Percentiles rank a stretch among this genome's conserved stretches.
These are phyloP conservation scores for Phaeotremella skinneri DNA, from an alignment of 768 basidiomycete genomes.

Conservation along the genomic window DNA sequence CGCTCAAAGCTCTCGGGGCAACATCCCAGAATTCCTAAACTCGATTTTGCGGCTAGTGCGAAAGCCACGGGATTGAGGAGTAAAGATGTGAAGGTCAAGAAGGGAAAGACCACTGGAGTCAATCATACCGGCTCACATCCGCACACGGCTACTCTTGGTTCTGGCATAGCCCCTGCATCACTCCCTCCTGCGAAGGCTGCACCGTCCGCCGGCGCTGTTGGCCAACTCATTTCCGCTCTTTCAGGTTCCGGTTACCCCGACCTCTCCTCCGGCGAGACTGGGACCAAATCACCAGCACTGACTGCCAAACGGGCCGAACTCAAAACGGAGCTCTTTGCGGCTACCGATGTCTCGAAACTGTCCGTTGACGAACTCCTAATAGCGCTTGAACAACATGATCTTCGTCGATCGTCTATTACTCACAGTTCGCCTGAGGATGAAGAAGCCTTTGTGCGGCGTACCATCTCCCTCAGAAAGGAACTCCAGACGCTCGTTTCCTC, in stretches of 20 bases:
- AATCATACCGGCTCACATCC: neutral
- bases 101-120: slow-evolving; percentile 1
- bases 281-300: slow-evolving; percentile 43
- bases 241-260: neutral
- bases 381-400: slow-evolving; percentile 41
- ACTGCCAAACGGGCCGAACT: slow-evolving; percentile 40
- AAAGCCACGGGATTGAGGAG: slow-evolving; percentile 34
- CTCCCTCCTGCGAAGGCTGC: slow-evolving; percentile 10
- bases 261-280: slow-evolving; percentile 6
- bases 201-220: slow-evolving; percentile 6
- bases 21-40: slow-evolving; percentile 42
- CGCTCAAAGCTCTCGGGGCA: slow-evolving; percentile 42
- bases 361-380: slow-evolving; percentile 42
- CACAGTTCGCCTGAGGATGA: slow-evolving; percentile 37
- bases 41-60: slow-evolving; percentile 42
- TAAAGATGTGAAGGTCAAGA: slow-evolving; percentile 28
- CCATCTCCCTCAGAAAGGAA: slow-evolving; percentile 37
- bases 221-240: neutral
- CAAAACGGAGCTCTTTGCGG: slow-evolving; percentile 26
- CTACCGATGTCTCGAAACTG: slow-evolving; percentile 38
- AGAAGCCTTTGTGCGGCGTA: slow-evolving; percentile 40
- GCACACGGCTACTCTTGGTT: neutral
- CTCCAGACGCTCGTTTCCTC: slow-evolving; percentile 34
- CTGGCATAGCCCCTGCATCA: neutral
- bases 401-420: slow-evolving; percentile 25